Base-by-base conservation (phyloP, 805 yeast genomes). In the Starmerella khaoyaiensis region DNA sequence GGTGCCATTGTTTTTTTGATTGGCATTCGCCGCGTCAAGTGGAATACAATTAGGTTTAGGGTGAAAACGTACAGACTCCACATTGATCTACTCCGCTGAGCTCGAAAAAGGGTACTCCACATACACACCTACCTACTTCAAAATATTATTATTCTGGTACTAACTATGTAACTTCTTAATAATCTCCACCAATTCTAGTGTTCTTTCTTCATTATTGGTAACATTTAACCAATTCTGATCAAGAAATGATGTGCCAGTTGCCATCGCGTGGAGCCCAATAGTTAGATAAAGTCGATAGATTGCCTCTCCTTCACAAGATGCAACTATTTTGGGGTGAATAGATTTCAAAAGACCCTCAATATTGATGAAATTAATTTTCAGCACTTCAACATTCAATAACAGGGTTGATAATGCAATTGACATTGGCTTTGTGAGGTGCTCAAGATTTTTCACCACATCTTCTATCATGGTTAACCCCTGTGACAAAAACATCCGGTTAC, bases 331-430 rank as follows among this genome's bases (percentile, higher is more conserved):
- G 5, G 40, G 31, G 1, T 30, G 36, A 4, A 30, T 26, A 3
- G 36, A 24, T 9, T n/a, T 12, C 5, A 38, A 15, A 4, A 28
- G 26, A 5, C 29, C 29, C 14, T 21, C 21, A 16, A 33, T 29
- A 17, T 39, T 35, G 10, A 35, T 32, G 12, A 31, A 23, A 1
- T 37, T 40, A 16, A 41, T 26, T 11, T 42, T 33, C 28, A 36
- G 40, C 15, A 50, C 41, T 4, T 44, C 45, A n/a, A 47, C 28
- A 28, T 51, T 50, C 38, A 51, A 36, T 4, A 39, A 25, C 32
- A 50, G 52, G 0, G 80, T 69, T 0, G 79, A 57, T 34, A 64
- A 42, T 37, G 75, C 65, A 42, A 65, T 50, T 31, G 49, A 50
- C 31, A 46, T 31, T n/a, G 52, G 46, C 31, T 37, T 39, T 9